Percentiles rank a stretch among this genome's conserved stretches.
Evolutionary conservation across 305 asterid genomes (phyloP).

Genomic region (Fraxinus paxiana): DNA sequence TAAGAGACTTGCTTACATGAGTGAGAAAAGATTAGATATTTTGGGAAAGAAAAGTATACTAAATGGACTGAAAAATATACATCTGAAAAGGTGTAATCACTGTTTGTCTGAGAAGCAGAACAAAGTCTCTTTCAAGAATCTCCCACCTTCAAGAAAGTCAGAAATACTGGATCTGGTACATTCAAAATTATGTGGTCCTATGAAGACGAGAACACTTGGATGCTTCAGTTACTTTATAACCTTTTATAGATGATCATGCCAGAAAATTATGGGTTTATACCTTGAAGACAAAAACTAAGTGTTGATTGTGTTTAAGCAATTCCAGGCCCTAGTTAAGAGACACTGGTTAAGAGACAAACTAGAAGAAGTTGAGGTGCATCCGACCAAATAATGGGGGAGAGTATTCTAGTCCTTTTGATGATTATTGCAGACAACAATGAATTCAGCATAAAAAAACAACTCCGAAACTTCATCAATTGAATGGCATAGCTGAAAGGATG

Average conservation of each 20-base stretch:
- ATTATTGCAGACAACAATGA: not conserved
- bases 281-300: not conserved
- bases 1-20: no score
- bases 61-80: not conserved
- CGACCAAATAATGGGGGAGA: not conserved
- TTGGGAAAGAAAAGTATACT: not conserved
- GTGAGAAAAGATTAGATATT: no score
- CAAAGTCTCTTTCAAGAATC: no score
- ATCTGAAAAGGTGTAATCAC: not conserved
- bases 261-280: not conserved
- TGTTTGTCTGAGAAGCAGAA: no score
- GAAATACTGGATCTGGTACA: no score
- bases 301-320: not conserved
- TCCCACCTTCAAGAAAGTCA: no score
- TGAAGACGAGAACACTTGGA: not conserved
- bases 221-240: not conserved
- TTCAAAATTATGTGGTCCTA: not conserved
- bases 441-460: not conserved
- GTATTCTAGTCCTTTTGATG: not conserved
- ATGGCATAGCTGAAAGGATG: not conserved
- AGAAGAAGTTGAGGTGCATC: not conserved
- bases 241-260: not conserved
- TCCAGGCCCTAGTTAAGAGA: not conserved
- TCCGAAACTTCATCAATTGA: no score
- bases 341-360: not conserved